A percentile compares a stretch with the other conserved stretches of the same genome.
Conservation (phyloP, 768 basidiomycete genomes). For the Tephrocybe sp. region DNA sequence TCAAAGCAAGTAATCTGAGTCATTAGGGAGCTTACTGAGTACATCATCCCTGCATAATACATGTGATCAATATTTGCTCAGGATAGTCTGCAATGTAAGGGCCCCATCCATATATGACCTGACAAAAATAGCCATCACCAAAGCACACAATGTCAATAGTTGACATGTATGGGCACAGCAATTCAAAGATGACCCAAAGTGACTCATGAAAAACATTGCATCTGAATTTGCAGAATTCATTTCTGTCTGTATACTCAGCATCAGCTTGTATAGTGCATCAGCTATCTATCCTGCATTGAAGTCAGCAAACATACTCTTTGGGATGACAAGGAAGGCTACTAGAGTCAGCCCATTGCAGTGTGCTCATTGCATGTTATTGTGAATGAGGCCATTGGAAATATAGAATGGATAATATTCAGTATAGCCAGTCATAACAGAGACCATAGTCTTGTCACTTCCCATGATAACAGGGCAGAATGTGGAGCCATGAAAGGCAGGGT, state of each 20-base stretch:
- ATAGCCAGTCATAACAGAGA: constrained; percentile 24
- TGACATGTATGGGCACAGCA: no score
- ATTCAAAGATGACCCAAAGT: no score
- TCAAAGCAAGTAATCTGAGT: no score
- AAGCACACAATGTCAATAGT: no score
- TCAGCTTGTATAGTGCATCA: constrained; percentile 5
- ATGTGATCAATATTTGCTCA: no score
- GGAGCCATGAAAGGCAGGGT: constrained; percentile 9
- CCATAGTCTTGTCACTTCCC: constrained; percentile 30
- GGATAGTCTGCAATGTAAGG: no score
- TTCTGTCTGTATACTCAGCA: no score
- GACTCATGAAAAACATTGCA: no score
- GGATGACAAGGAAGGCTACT: constrained; percentile 12
- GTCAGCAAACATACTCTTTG: constrained; percentile 8
- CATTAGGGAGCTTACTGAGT: not conserved
- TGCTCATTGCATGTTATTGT: constrained; percentile 10
- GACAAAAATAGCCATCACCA: no score
- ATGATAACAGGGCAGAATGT: constrained; percentile 23
- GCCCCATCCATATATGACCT: no score
- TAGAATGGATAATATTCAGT: constrained; percentile 24
- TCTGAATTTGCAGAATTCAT: no score
- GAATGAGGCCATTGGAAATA: constrained; percentile 15
- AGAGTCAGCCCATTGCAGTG: constrained; percentile 7
- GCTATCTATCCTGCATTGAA: not conserved
- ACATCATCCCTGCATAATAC: no score